These are phyloP conservation scores for Simplicillium aogashimaense DNA, from an alignment of 2,329 filamentous ascomycete genomes.

Conservation along the genomic window DNA sequence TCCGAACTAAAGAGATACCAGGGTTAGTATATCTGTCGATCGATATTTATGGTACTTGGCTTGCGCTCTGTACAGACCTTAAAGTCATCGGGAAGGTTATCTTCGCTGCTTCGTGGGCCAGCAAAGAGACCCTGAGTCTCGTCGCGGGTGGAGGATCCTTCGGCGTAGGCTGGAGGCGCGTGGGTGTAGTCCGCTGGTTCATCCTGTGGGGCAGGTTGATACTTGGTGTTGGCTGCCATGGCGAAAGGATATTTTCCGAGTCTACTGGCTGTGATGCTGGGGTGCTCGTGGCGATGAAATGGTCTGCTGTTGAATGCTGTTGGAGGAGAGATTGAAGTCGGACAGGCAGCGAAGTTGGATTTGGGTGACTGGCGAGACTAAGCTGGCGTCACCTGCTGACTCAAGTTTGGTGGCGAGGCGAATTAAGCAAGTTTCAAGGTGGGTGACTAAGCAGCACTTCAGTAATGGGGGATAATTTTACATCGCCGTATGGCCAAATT, in stretches of 20 bases:
- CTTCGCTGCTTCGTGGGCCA: constrained; percentile 67
- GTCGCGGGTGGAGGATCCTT: constrained; percentile 45
- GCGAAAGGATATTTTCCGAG: constrained; percentile 1
- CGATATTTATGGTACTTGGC: background rate
- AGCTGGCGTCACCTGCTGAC: no score
- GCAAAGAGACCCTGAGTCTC: constrained; percentile 51
- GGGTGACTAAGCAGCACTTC: no score
- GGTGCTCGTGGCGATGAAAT: constrained; percentile 4
- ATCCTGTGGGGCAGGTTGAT: constrained; percentile 71
- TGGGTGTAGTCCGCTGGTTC: constrained; percentile 78
- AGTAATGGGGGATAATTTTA: no score
- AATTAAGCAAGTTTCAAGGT: no score
- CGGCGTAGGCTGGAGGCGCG: constrained; percentile 70
- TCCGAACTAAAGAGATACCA: constrained; percentile 54
- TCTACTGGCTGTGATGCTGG: background rate
- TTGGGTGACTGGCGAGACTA: no score
- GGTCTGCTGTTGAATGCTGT: constrained; percentile 3
- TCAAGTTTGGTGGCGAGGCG: no score
- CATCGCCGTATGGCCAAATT: no score
- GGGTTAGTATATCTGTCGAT: background rate
- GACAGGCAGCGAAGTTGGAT: background rate
- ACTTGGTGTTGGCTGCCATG: constrained; percentile 74
- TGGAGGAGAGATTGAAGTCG: no score
- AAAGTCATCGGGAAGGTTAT: constrained; percentile 95
- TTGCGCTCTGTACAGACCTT: constrained; percentile 45